phyloP scores from a whole-genome alignment of 345 rosid genomes.

The Syzygium grande region DNA sequence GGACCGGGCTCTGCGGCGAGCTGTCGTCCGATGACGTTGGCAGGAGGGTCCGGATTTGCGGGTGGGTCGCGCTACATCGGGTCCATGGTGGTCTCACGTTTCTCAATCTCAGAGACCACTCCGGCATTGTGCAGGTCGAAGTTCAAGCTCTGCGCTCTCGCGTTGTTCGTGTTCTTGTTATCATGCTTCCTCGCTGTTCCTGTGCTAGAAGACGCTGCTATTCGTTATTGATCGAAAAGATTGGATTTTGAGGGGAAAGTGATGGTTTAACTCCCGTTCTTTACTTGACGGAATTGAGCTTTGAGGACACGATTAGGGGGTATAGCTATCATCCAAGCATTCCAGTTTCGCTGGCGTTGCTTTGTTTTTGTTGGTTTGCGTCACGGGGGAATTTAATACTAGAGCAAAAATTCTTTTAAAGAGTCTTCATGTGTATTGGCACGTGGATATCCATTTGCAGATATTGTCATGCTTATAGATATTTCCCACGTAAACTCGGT shows the following conservation, averaged over 20 bases:
- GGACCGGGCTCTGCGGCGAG: constrained; percentile 58
- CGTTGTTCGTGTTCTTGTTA: not conserved
- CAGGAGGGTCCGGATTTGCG: constrained; percentile 75
- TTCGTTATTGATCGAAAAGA: not conserved
- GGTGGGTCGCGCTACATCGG: constrained; percentile 94
- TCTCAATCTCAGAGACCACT: constrained; percentile 90
- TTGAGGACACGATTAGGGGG: not conserved
- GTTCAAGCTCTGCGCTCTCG: not conserved
- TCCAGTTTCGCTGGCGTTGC: not conserved
- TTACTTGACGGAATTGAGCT: not conserved
- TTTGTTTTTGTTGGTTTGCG: not conserved
- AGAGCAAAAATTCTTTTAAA: not conserved
- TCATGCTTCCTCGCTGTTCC: not conserved
- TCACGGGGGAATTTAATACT: not conserved
- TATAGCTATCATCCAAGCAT: not conserved
- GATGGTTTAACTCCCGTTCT: not conserved
- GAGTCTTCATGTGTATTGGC: not conserved
- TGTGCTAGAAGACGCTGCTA: not conserved
- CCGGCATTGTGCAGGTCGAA: constrained; percentile 83
- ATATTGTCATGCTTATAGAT: not conserved
- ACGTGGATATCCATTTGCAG: not conserved
- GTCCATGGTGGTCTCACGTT: constrained; percentile 91
- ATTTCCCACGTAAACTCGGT: not conserved
- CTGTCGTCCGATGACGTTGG: constrained; percentile 62
- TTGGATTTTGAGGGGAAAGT: not conserved